A percentile compares a stretch with the other conserved stretches of the same genome.
Conservation (phyloP, 2,329 filamentous ascomycete species). For the Pseudogymnoascus pannorum region DNA sequence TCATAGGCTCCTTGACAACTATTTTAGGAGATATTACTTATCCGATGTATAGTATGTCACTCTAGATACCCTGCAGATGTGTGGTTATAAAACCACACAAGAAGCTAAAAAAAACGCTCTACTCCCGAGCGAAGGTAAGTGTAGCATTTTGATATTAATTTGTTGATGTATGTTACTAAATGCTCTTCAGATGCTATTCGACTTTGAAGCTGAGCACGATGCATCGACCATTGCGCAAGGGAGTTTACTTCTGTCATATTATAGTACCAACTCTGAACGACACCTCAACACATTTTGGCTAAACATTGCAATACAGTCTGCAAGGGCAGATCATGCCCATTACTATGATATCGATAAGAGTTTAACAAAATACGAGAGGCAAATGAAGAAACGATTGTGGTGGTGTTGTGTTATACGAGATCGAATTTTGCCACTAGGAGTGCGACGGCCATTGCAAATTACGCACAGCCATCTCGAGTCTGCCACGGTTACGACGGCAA, state of each 20-base stretch:
- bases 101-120: not conserved
- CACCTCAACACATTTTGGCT: not conserved
- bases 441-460: not conserved
- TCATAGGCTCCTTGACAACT: not conserved
- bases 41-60: not conserved
- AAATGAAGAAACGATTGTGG: not conserved
- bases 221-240: not conserved
- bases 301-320: not conserved
- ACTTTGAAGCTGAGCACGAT: not conserved
- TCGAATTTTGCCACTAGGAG: not conserved
- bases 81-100: not conserved
- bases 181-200: not conserved
- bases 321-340: not conserved
- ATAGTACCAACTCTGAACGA: slow-evolving; percentile 9
- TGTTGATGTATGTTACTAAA: not conserved
- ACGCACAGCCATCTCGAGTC: not conserved
- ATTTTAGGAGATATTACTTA: not conserved
- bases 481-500: not conserved
- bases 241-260: slow-evolving; percentile 13
- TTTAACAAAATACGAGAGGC: not conserved
- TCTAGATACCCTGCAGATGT: not conserved
- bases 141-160: not conserved
- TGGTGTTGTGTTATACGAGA: not conserved
- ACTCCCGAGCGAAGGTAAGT: not conserved
- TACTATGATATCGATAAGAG: not conserved